phyloP scores from a whole-genome alignment of 768 basidiomycete genomes.

The Leucocoprinus leucothites region DNA sequence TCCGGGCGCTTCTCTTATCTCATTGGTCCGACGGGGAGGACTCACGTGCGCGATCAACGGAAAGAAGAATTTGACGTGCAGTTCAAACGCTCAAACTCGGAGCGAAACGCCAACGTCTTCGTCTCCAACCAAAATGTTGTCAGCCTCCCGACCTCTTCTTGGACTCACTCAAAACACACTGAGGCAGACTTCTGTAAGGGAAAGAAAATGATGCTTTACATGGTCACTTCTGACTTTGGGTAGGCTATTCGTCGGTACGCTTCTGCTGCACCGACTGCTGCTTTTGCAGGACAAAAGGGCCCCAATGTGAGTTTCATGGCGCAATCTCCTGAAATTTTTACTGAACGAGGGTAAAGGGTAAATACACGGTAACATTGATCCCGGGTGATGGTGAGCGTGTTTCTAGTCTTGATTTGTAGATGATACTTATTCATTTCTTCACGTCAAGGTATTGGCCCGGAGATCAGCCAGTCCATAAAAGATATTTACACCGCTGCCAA shows the following conservation, averaged over 20 bases:
- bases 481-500: conserved; percentile 88
- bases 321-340: background rate
- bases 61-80: conserved; percentile 6
- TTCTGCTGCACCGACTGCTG: conserved; percentile 79
- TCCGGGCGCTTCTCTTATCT: too few species aligned
- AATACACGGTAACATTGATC: conserved; percentile 94
- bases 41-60: conserved; percentile 16
- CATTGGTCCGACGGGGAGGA: background rate
- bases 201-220: background rate
- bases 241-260: conserved; percentile 65
- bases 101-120: conserved; percentile 13
- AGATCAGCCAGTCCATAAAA: conserved; percentile 96
- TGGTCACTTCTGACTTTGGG: conserved; percentile 10
- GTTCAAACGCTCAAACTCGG: conserved; percentile 1
- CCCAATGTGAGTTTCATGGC: conserved; percentile 59
- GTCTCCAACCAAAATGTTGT: conserved; percentile 43
- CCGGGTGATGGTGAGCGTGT: conserved; percentile 83
- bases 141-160: conserved; percentile 54
- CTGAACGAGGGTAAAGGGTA: conserved; percentile 56
- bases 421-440: background rate
- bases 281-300: conserved; percentile 88
- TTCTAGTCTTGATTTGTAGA: background rate
- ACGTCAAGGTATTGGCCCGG: conserved; percentile 88
- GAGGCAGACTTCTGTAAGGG: conserved; percentile 47
- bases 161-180: conserved; percentile 52